Conservation (phyloP, 805 yeast species). For the Lachancea thermotolerans region DNA sequence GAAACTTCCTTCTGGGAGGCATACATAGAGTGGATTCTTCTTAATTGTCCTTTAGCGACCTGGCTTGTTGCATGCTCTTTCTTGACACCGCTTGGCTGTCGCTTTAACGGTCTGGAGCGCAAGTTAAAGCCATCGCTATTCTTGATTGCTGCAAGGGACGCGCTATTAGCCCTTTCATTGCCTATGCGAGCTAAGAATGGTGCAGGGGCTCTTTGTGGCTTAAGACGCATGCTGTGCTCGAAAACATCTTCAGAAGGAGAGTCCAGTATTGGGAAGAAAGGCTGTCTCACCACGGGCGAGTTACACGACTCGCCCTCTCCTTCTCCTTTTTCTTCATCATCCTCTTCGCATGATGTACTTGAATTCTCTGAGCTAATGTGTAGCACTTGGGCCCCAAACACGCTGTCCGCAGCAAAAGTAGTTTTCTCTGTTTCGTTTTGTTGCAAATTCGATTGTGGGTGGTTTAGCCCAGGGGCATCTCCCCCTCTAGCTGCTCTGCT, state of each 20-base stretch:
- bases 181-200: not conserved
- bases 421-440: not conserved
- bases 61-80: slow-evolving; percentile 35
- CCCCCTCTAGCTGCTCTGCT: not conserved
- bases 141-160: slow-evolving; percentile 1
- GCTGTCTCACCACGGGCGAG: slow-evolving; percentile 5
- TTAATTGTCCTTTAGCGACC: slow-evolving; percentile 34
- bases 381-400: slow-evolving; percentile 1
- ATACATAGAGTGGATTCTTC: slow-evolving; percentile 66
- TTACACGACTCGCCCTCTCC: slow-evolving; percentile 1
- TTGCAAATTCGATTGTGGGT: not conserved
- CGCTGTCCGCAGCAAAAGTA: not conserved
- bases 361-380: slow-evolving; percentile 4
- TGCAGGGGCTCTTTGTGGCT: too few species aligned
- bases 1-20: slow-evolving; percentile 46
- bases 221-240: too few species aligned
- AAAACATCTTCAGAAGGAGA: not conserved
- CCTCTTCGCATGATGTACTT: slow-evolving; percentile 2
- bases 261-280: not conserved
- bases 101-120: not conserved
- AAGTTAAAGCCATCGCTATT: not conserved
- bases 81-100: slow-evolving; percentile 12
- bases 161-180: not conserved
- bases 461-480: not conserved
- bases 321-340: not conserved